Base-by-base conservation (phyloP, 441 rosid genomes). In the Euphorbia corollata region DNA sequence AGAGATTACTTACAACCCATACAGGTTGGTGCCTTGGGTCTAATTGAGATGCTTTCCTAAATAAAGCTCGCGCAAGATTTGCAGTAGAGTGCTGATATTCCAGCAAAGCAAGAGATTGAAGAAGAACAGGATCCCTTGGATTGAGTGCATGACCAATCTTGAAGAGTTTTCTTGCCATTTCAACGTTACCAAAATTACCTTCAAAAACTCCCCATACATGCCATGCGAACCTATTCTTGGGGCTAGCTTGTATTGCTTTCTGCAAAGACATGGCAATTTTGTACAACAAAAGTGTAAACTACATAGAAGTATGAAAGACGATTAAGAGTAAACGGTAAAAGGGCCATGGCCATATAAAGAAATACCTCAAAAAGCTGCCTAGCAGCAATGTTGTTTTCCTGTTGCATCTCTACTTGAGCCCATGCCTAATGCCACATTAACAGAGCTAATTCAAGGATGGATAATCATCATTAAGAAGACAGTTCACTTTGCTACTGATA, bases 191-290 rank as follows among this genome's bases (percentile, higher is more conserved):
- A 32, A 79, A 57, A 63, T 87, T 89, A 69, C 83, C 82, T 79
- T 93, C 99, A 81, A 91, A 93, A 68, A 86, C 77, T 61, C 95
- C 99, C 97, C 97, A 93, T 16, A 89, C 89, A 27, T 93, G 97
- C 99, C 99, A 93, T 0, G 99, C 88, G 68, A 87, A 93, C 77
- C 97, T 86, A 63, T 93, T 91, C 74, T 93, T 91, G 59, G 97
- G 97, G 81, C 99, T 93, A 60, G 97, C 90, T 68, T 91, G 90
- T 38, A 91, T 84, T 55, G 99, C 97, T 87, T 80, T 89, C 99
- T 91, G 61, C 70, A 70, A 76, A 71, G 61, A 59, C 6, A 32
- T 56, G 30, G 59, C 23, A 59, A 6, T 16, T n/a, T 48, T 7
- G 56, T 43, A 63, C 15, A 58, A 22, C 2, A 18, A 61, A 65